phyloP scores from a whole-genome alignment of 2,329 filamentous ascomycete species.

The Aspergillus sp. region DNA sequence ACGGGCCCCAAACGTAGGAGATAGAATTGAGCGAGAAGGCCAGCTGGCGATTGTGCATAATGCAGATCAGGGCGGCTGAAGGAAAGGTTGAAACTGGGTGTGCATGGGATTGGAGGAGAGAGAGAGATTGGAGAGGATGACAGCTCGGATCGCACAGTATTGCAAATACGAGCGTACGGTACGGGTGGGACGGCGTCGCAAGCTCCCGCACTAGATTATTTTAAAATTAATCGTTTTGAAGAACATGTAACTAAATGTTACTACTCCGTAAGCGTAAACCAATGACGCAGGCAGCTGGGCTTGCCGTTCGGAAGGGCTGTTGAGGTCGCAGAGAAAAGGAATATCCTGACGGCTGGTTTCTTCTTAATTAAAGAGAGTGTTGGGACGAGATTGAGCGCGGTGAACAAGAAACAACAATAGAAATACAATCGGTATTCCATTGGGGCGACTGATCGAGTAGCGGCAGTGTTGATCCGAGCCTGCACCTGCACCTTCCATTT shows the following conservation, averaged over 20 bases:
- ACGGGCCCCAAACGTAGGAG: too few relatives aligned
- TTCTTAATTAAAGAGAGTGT: not conserved
- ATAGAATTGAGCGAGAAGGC: not conserved
- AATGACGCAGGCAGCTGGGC: too few relatives aligned
- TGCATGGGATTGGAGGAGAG: not conserved
- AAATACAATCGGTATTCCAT: not conserved
- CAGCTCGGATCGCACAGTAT: not conserved
- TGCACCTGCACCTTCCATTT: not conserved
- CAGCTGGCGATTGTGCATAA: not conserved
- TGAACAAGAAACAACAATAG: not conserved
- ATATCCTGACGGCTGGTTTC: not conserved
- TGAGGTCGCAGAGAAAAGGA: too few relatives aligned
- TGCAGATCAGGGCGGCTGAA: not conserved
- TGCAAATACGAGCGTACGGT: not conserved
- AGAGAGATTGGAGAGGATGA: not conserved
- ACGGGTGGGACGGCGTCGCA: slow-evolving; percentile 6
- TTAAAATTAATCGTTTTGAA: not conserved
- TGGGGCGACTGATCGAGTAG: not conserved
- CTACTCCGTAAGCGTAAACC: too few relatives aligned
- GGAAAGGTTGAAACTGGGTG: not conserved
- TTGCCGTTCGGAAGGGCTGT: too few relatives aligned
- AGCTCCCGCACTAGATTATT: not conserved
- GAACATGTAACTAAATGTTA: too few relatives aligned
- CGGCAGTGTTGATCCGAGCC: slow-evolving; percentile 1
- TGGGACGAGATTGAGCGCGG: not conserved